Evolutionary conservation across 768 basidiomycete genomes (phyloP).

Genomic region (Austroboletus festivus): DNA sequence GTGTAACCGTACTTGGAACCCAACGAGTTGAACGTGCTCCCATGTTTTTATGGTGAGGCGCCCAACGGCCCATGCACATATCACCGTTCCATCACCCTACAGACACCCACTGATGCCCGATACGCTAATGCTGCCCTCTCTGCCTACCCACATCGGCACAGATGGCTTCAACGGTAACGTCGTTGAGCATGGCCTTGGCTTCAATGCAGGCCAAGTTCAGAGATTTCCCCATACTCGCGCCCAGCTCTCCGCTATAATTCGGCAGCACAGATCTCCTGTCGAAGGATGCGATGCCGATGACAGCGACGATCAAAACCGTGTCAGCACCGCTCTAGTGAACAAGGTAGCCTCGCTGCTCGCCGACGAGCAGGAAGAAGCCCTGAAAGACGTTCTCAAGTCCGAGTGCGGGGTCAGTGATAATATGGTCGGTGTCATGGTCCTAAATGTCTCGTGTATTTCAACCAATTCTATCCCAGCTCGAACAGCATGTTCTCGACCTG

Average conservation of each 20-base stretch:
- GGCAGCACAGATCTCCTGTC: slow-evolving; percentile 58
- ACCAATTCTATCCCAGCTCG: slow-evolving; percentile 48
- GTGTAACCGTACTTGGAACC: too few species aligned
- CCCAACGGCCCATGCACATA: slow-evolving; percentile 23
- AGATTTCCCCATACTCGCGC: slow-evolving; percentile 83
- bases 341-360: slow-evolving; percentile 69
- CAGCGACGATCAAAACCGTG: slow-evolving; percentile 47
- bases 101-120: slow-evolving; percentile 24
- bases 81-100: slow-evolving; percentile 9
- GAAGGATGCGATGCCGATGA: slow-evolving; percentile 63
- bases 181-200: slow-evolving; percentile 15
- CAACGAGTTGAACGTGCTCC: too few species aligned
- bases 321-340: slow-evolving; percentile 63
- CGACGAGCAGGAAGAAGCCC: slow-evolving; percentile 83
- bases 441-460: slow-evolving; percentile 16
- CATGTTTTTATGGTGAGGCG: slow-evolving; percentile 19
- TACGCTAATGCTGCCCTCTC: slow-evolving; percentile 21
- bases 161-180: slow-evolving; percentile 18
- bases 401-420: slow-evolving; percentile 69
- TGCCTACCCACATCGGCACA: slow-evolving; percentile 8
- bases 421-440: slow-evolving; percentile 45
- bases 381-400: slow-evolving; percentile 71
- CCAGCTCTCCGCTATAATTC: slow-evolving; percentile 69
- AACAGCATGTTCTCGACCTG: slow-evolving; percentile 86
- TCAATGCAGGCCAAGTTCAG: slow-evolving; percentile 22